Evolutionary conservation across 495 filamentous ascomycete species (phyloP).

Genomic region (Trichoderma orchidacearum): DNA sequence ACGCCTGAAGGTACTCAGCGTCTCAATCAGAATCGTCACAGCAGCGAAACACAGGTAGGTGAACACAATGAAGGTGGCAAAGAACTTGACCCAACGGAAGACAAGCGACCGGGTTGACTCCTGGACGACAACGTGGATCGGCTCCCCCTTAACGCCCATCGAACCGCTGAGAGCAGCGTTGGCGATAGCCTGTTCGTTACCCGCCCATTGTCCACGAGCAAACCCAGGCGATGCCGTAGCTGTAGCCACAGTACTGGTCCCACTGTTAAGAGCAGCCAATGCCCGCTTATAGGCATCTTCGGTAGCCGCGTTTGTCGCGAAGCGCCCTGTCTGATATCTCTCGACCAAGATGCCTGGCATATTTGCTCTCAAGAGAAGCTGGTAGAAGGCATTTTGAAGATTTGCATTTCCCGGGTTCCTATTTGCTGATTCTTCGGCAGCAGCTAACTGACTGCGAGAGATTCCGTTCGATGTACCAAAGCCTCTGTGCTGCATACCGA

Average conservation of each 20-base stretch:
- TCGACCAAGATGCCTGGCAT: constrained; percentile 88
- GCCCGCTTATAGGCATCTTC: constrained; percentile 65
- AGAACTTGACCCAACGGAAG: constrained; percentile 84
- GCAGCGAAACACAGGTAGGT: constrained; percentile 61
- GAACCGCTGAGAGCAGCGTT: neutral
- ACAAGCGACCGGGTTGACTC: constrained; percentile 64
- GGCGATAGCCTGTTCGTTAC: neutral
- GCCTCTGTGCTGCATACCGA: constrained; percentile 10
- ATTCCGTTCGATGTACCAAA: constrained; percentile 24
- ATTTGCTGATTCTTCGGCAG: constrained; percentile 73
- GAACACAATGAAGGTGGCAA: constrained; percentile 61
- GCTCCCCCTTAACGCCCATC: constrained; percentile 41
- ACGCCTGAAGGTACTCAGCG: constrained; percentile 61
- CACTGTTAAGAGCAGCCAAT: constrained; percentile 48
- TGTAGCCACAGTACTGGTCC: constrained; percentile 23
- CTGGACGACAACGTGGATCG: constrained; percentile 91
- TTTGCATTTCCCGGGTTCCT: constrained; percentile 75
- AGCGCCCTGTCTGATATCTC: constrained; percentile 71
- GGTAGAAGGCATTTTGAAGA: constrained; percentile 87
- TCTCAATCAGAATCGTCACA: constrained; percentile 68
- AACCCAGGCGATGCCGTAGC: neutral
- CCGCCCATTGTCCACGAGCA: neutral
- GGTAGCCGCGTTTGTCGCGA: constrained; percentile 60
- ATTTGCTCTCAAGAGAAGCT: constrained; percentile 75
- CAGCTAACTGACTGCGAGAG: constrained; percentile 33